These are phyloP conservation scores for Colletotrichum noveboracense DNA, from an alignment of 2,329 filamentous ascomycete species.

Conservation along the genomic window DNA sequence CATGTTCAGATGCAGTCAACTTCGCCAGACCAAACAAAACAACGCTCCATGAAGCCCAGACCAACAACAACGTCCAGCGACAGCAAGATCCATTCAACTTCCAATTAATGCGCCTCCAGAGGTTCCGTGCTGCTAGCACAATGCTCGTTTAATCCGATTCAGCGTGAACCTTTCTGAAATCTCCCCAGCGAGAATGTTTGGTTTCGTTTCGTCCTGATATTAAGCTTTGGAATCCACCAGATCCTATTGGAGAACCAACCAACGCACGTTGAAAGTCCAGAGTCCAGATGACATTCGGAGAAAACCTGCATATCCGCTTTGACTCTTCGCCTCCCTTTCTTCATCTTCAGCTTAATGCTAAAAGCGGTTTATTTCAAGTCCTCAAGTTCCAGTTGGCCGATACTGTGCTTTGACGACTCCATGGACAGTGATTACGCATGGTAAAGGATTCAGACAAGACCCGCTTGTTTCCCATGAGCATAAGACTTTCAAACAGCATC, in stretches of 20 bases:
- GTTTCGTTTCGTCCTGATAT: background rate
- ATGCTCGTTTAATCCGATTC: background rate
- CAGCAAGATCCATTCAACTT: background rate
- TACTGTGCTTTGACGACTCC: background rate
- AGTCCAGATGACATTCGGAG: background rate
- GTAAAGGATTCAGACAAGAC: background rate
- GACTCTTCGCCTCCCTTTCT: conserved; percentile 1
- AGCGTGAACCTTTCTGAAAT: background rate
- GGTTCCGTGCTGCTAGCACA: background rate
- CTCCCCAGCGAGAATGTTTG: background rate
- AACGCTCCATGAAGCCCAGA: background rate
- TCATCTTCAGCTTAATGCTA: background rate
- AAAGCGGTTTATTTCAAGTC: background rate
- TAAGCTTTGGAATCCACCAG: background rate
- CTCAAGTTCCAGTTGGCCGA: too few relatives aligned
- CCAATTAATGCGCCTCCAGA: background rate
- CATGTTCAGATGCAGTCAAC: background rate
- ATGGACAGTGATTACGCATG: background rate
- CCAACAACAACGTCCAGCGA: background rate
- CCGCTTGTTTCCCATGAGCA: background rate
- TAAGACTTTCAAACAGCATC: background rate
- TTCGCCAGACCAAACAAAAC: background rate
- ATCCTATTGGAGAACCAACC: background rate
- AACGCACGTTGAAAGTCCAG: background rate
- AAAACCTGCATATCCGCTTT: background rate